Base-by-base conservation (phyloP, 1,139 yeast species). In the Suhomyces yuchorum region DNA sequence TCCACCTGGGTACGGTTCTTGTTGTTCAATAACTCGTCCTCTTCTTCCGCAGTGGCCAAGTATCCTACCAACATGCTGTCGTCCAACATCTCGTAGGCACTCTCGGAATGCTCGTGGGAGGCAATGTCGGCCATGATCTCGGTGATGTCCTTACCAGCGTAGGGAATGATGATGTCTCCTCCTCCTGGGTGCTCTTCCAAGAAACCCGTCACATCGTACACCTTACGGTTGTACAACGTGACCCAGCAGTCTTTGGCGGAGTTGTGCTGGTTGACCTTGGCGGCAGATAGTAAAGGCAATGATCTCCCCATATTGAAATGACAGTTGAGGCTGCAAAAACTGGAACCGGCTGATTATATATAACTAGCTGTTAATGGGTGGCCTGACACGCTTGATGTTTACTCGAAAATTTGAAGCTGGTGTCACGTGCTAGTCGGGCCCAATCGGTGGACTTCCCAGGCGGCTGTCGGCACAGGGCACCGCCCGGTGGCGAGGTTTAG, bases 101-200 rank as follows among this genome's bases (percentile, higher is more conserved):
- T 73, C 61, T 88, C 96, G 2, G 93, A 85, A 68, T 91, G 97
- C 47, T 78, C 81, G 63, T 91, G 96, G 32, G 85, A 75, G 3
- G 62, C 65, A 15, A 72, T 66, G 61, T 89, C 95, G n/a, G 85
- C 81, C 81, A 92, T 77, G 42, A 88, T 82, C 40, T 77, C 79
- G 11, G 97, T 87, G 53, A 91, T 75, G 63, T 93, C 98, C 62
- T 84, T 78, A 42, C 97, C 97, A 12, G 90, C 93, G 62, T 84
- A 82, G 3, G 89, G 92, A 48, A 78, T 59, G 50, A 93, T 80
- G 37, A 87, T 63, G 48, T 89, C 92, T 4, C 80, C 82, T 14
- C 97, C 97, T 48, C 88, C 97, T 0, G 97, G 97, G 65, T 91
- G 96, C 57, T 87, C 92, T 34, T 84, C 85, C 39, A 91, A 62